Percentiles rank a stretch among this genome's conserved stretches.
phyloP scores from a whole-genome alignment of 1,139 yeast species.

The Nakaseomyces nivariensis region DNA sequence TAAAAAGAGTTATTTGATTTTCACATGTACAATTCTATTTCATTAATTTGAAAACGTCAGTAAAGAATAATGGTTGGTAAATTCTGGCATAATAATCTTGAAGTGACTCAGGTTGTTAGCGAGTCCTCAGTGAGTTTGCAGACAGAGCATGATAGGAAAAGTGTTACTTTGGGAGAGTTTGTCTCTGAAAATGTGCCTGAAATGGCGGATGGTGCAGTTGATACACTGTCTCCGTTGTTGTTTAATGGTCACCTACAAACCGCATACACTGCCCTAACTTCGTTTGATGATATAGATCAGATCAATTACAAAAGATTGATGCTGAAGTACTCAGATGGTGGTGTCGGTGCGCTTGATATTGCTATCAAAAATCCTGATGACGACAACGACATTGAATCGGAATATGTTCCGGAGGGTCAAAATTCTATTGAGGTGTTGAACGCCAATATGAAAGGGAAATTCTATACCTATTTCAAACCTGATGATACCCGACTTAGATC shows the following conservation, averaged over 20 bases:
- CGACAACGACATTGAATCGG: conserved; percentile 34
- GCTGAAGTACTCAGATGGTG: conserved; percentile 41
- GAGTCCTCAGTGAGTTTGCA: conserved; percentile 7
- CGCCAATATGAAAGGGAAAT: conserved; percentile 10
- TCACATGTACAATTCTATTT: neutral
- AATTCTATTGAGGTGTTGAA: conserved; percentile 6
- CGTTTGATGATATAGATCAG: conserved; percentile 32
- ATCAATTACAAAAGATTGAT: conserved; percentile 47
- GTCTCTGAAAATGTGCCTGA: conserved; percentile 35
- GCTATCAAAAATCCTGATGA: conserved; percentile 32
- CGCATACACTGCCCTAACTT: conserved; percentile 38
- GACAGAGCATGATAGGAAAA: neutral
- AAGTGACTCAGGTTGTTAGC: conserved; percentile 7
- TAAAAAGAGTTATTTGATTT: neutral
- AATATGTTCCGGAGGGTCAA: conserved; percentile 17
- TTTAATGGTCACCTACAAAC: conserved; percentile 67
- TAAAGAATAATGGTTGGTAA: neutral
- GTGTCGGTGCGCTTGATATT: conserved; percentile 52
- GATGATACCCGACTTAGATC: conserved; percentile 29
- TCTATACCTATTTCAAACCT: conserved; percentile 17
- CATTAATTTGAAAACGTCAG: too few species aligned
- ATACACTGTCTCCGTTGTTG: conserved; percentile 46
- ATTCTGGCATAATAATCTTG: neutral
- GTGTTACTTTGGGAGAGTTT: conserved; percentile 12
- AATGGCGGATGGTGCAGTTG: conserved; percentile 33